These are phyloP conservation scores for Nicotiana obtusifolia DNA, from an alignment of 257 asterid species.

Conservation along the genomic window DNA sequence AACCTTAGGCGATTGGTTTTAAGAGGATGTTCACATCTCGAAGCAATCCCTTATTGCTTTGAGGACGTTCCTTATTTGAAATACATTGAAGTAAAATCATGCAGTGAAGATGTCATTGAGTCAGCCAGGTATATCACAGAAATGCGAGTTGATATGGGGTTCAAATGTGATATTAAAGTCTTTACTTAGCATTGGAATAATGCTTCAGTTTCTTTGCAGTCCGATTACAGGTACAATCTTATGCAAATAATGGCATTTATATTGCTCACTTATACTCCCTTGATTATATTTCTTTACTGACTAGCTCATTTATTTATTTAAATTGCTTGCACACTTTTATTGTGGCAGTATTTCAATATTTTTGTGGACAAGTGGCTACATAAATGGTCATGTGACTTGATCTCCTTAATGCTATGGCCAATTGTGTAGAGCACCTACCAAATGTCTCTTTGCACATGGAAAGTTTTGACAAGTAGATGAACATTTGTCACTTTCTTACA, in stretches of 20 bases:
- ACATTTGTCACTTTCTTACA: too few relatives aligned
- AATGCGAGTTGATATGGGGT: not conserved
- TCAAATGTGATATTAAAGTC: not conserved
- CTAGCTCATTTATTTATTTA: too few relatives aligned
- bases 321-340: too few relatives aligned
- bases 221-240: not conserved
- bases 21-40: not conserved
- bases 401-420: too few relatives aligned
- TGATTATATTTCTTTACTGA: too few relatives aligned
- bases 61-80: accelerated
- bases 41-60: not conserved
- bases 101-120: not conserved
- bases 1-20: not conserved
- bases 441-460: too few relatives aligned
- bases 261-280: not conserved
- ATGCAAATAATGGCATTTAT: not conserved
- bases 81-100: not conserved
- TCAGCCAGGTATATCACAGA: not conserved
- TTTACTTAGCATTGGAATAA: not conserved
- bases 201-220: not conserved
- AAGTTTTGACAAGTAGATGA: too few relatives aligned
- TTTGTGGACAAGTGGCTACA: too few relatives aligned
- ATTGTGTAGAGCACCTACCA: too few relatives aligned
- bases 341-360: too few relatives aligned
- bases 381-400: too few relatives aligned